Conservation (phyloP, 176 grass and related monocot genomes). For the Ensete ventricosum region DNA sequence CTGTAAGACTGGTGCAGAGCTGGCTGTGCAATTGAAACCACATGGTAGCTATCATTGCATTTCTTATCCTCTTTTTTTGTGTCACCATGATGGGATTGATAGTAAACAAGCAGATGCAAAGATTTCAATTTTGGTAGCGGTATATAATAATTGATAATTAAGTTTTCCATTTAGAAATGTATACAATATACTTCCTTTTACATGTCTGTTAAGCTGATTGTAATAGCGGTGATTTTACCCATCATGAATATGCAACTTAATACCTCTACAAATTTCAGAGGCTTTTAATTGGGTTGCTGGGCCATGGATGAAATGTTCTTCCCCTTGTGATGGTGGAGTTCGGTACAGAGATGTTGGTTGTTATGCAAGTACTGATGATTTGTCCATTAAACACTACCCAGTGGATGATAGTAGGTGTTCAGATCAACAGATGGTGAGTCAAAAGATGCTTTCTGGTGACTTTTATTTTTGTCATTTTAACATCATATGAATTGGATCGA, state of each 20-base stretch:
- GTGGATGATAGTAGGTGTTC: slow-evolving; percentile 68
- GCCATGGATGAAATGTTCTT: slow-evolving; percentile 71
- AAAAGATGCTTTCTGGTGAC: background rate
- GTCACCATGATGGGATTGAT: background rate
- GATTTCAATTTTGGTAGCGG: no score
- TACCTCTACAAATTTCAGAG: slow-evolving; percentile 36
- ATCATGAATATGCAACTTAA: background rate
- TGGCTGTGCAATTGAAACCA: slow-evolving; percentile 55
- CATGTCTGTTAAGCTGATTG: background rate
- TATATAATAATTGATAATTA: no score
- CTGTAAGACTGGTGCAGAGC: slow-evolving; percentile 47
- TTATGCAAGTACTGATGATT: slow-evolving; percentile 49
- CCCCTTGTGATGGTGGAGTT: slow-evolving; percentile 71
- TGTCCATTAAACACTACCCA: slow-evolving; percentile 55
- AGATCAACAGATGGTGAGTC: slow-evolving; percentile 45
- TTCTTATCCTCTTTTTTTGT: slow-evolving; percentile 15
- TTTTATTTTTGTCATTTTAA: background rate
- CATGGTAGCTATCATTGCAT: slow-evolving; percentile 29
- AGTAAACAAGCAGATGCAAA: no score
- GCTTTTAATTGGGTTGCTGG: slow-evolving; percentile 64
- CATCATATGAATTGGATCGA: background rate
- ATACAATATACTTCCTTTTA: background rate
- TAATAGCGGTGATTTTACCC: background rate
- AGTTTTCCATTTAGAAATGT: background rate
- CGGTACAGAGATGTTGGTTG: slow-evolving; percentile 63